These are phyloP conservation scores for Butyriboletus loyo DNA, from an alignment of 768 basidiomycete species.

Conservation along the genomic window DNA sequence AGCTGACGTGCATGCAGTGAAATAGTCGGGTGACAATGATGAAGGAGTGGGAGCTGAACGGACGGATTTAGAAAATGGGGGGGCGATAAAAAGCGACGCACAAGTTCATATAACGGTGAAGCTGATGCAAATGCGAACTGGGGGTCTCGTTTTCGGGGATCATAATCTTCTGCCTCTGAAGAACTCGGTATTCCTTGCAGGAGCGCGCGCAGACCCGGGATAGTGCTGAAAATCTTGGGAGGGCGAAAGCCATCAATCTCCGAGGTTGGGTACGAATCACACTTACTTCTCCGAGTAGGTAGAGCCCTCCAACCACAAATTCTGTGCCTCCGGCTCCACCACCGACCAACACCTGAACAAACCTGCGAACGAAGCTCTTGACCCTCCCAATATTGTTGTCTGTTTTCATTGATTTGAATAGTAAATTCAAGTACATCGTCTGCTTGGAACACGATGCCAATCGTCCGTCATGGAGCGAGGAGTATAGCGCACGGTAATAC, in stretches of 20 bases:
- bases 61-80: not conserved
- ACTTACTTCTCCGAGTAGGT: slow-evolving; percentile 81
- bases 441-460: slow-evolving; percentile 85
- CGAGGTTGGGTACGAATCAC: not conserved
- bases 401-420: slow-evolving; percentile 86
- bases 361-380: slow-evolving; percentile 77
- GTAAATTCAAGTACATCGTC: slow-evolving; percentile 92
- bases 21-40: slow-evolving; percentile 90
- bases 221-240: slow-evolving; percentile 48
- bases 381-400: slow-evolving; percentile 58
- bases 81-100: slow-evolving; percentile 36
- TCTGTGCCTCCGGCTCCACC: slow-evolving; percentile 76
- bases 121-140: slow-evolving; percentile 77
- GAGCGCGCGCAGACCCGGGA: slow-evolving; percentile 45
- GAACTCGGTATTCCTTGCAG: slow-evolving; percentile 34
- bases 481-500: slow-evolving; percentile 83
- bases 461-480: slow-evolving; percentile 81
- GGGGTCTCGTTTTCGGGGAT: slow-evolving; percentile 88
- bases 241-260: not conserved
- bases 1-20: slow-evolving; percentile 85
- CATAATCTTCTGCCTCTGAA: slow-evolving; percentile 51
- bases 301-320: slow-evolving; percentile 87
- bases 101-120: slow-evolving; percentile 88
- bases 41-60: slow-evolving; percentile 66
- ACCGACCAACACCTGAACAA: slow-evolving; percentile 73